Base-by-base conservation (phyloP, 805 yeast genomes). In the Kodamaea leandrae region DNA sequence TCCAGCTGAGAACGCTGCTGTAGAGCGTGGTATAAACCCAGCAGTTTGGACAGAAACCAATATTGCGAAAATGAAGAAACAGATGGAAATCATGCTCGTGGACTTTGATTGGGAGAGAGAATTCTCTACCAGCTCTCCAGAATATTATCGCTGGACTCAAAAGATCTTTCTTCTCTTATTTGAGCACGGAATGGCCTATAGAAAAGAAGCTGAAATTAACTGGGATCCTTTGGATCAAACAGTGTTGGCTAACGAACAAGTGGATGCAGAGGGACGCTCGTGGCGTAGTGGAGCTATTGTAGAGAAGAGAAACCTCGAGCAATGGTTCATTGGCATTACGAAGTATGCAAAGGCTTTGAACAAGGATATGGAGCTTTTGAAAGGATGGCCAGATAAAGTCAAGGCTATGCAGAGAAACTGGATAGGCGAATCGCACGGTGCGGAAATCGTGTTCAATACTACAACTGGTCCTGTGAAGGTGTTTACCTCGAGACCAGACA, bases 141-240 rank as follows among this genome's bases (percentile, higher is more conserved):
- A 83, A 2, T 93, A 90, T 60, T 93, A 93, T 64, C 83, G 80
- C 54, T 90, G 95, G 83, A 91, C 98, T 0, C 99, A 93, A 58
- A 77, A 81, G 68, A 75, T 93, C 15, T 93, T 93, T 52, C 60
- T 87, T 19, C 68, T 85, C 55, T 57, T 93, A 41, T 78, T 74
- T 59, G 78, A 88, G 51, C 72, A 81, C 35, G 95, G 95, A 0
- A 64, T 87, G 37, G 98, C 97, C 0, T 91, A 93, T 55, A 74
- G 90, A 49, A 82, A 83, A 35, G 80, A 81, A 36, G 95, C 96
- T 0, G 89, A 83, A 51, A 93, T 93, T 44, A 93, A 93, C 57
- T 93, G 99, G 99, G 99, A 93, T 62, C 99, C 99, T 0, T 78
- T 93, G 0, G 99, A 93, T 54, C 77, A 83, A 49, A 93, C 99